These are phyloP conservation scores for Saccharomyces uvarum DNA, from an alignment of 1,139 yeast species.

Conservation along the genomic window DNA sequence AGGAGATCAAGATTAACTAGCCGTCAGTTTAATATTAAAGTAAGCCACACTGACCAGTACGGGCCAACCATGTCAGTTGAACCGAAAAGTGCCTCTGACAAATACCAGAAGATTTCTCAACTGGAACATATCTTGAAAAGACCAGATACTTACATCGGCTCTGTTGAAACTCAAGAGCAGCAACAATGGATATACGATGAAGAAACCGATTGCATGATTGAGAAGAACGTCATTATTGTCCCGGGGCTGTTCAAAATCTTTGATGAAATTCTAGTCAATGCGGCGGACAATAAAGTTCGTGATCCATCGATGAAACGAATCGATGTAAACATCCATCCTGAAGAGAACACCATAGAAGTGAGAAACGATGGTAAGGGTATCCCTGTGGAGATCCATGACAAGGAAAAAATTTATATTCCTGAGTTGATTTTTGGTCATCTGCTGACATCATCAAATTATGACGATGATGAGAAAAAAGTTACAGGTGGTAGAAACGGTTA, in stretches of 20 bases:
- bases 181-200: conserved; percentile 83
- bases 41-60: background rate
- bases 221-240: conserved; percentile 66
- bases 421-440: conserved; percentile 94
- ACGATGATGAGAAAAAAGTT: conserved; percentile 89
- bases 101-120: conserved; percentile 89
- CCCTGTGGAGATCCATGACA: conserved; percentile 87
- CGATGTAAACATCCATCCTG: conserved; percentile 72
- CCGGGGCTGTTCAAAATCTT: conserved; percentile 95
- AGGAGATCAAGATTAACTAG: background rate
- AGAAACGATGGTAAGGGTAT: conserved; percentile 94
- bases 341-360: conserved; percentile 66
- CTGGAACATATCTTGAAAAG: conserved; percentile 92
- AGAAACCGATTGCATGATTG: conserved; percentile 62
- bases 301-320: conserved; percentile 85
- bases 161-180: conserved; percentile 73
- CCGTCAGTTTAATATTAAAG: background rate
- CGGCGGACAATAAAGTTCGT: conserved; percentile 96
- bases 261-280: conserved; percentile 95
- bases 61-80: conserved; percentile 15
- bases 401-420: conserved; percentile 89
- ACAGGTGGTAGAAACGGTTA: conserved; percentile 98
- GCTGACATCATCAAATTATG: conserved; percentile 91
- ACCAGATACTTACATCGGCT: conserved; percentile 97
- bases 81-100: conserved; percentile 54